These are phyloP conservation scores for Polygonum aviculare DNA, from an alignment of 148 eudicot genomes.

Conservation along the genomic window DNA sequence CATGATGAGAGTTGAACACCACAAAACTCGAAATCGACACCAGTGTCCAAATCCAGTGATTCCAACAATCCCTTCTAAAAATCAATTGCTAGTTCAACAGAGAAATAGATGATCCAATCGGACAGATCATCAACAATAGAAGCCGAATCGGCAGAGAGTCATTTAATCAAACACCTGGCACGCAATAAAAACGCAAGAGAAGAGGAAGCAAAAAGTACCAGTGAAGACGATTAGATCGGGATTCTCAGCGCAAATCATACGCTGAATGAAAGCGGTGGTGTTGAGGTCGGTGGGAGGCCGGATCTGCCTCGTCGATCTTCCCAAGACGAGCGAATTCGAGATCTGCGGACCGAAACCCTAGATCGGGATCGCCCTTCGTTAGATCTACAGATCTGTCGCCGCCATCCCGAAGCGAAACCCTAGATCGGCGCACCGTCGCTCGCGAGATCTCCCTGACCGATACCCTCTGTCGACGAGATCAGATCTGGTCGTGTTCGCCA, in stretches of 20 bases:
- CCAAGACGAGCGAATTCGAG: too few relatives aligned
- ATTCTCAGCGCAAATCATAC: slow-evolving; percentile 64
- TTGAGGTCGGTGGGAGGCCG: slow-evolving; percentile 58
- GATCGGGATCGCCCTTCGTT: too few relatives aligned
- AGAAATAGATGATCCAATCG: background rate
- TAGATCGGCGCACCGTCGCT: too few relatives aligned
- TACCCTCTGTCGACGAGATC: too few relatives aligned
- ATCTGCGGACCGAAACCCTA: too few relatives aligned
- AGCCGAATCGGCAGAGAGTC: background rate
- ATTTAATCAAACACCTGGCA: background rate
- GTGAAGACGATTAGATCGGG: slow-evolving; percentile 89
- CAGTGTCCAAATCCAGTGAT: background rate
- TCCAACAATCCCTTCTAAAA: background rate
- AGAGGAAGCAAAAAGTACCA: slow-evolving; percentile 30
- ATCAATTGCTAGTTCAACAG: background rate
- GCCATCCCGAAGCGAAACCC: too few relatives aligned
- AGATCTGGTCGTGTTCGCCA: too few relatives aligned
- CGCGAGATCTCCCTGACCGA: too few relatives aligned
- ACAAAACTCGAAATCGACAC: background rate
- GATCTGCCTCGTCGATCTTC: too few relatives aligned
- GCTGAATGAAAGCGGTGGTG: slow-evolving; percentile 60
- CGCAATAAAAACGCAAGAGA: background rate
- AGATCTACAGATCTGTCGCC: too few relatives aligned
- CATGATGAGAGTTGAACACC: background rate
- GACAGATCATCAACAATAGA: background rate